Base-by-base conservation (phyloP, 2,329 filamentous ascomycete genomes). In the Graphiopsis chlorocephala region DNA sequence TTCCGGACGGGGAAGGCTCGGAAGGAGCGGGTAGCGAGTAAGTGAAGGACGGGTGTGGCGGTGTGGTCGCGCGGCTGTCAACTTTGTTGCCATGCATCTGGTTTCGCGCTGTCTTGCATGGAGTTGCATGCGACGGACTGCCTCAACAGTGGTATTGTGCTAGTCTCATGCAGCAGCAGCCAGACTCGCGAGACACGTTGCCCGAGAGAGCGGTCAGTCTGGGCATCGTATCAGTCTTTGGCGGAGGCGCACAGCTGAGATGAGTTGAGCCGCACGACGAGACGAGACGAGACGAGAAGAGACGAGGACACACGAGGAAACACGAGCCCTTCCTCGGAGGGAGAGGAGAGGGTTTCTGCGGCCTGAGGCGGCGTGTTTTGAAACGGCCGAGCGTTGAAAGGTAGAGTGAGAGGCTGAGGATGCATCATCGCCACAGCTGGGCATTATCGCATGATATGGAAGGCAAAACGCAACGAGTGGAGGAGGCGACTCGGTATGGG, bases 31-130 rank as follows among this genome's bases (percentile, higher is more conserved):
- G 57, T 35, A 53, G 59, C 59, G 59, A 61, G 59, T 61, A 61
- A 61, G 59, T 61, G 59, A 61, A 35, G 59, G 28, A 45, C 29
- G 48, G 59, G 28, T 62, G 59, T 62, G 60, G 60, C 60, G 60
- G 60, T 62, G 60, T 62, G 59, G 47, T 62, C 38, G 38, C 38
- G 47, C n/a, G 28, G 55, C 23, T 26, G 28, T 26, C n/a, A 35
- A 23, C n/a, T 45, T 14, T 42, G 55, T 58, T 58, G 55, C 55
- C 35, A 45, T 58, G 58, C 42, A 26, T 31, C n/a, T 48, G 20
- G 31, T 62, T 62, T 52, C 29, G 59, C 25, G 47, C 31, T 62
- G 60, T 62, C 60, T 62, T 62, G 60, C 48, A 55, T 53, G 26
- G 55, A 23, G 31, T 58, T 58, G 55, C 55, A 58, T 58, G 55